Evolutionary conservation across 306 rosid genomes (phyloP).

Genomic region (Vicia faba): DNA sequence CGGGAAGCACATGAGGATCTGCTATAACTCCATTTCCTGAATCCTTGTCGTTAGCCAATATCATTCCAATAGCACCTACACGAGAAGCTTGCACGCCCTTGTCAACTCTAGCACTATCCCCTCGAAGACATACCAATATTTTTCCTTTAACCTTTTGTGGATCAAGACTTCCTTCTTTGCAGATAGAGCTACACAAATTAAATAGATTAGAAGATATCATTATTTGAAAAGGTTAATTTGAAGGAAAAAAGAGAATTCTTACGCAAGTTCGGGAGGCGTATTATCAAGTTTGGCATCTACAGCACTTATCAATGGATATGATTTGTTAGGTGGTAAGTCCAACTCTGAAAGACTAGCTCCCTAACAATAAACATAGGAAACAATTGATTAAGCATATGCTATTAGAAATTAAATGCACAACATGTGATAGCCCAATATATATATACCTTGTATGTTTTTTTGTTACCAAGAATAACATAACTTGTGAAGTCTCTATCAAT

Average conservation of each 20-base stretch:
- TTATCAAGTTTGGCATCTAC: slow-evolving; percentile 34
- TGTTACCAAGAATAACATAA: neutral
- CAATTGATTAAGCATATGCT: too few species aligned
- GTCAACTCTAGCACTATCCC: neutral
- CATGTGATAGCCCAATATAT: too few species aligned
- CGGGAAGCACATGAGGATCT: slow-evolving; percentile 57
- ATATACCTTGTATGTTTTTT: neutral
- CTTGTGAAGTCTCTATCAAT: slow-evolving; percentile 4
- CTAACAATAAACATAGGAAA: slow-evolving; percentile 13
- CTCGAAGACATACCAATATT: slow-evolving; percentile 53
- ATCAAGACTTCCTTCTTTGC: slow-evolving; percentile 51
- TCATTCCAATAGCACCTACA: slow-evolving; percentile 71
- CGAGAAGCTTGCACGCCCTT: slow-evolving; percentile 44
- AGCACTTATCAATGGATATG: slow-evolving; percentile 52
- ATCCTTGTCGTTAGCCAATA: slow-evolving; percentile 42
- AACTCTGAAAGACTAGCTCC: slow-evolving; percentile 59
- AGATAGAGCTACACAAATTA: slow-evolving; percentile 40
- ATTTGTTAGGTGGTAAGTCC: slow-evolving; percentile 41
- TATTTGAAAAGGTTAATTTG: neutral
- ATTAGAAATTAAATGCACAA: too few species aligned
- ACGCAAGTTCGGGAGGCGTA: slow-evolving; percentile 30
- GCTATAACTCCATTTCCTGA: slow-evolving; percentile 28
- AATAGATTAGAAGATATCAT: neutral
- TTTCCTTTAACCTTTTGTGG: slow-evolving; percentile 59
- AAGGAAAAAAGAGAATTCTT: slow-evolving; percentile 28